Percentiles rank a stretch among this genome's conserved stretches.
phyloP scores from a whole-genome alignment of 768 basidiomycete genomes.

The Amanita jacksonii region DNA sequence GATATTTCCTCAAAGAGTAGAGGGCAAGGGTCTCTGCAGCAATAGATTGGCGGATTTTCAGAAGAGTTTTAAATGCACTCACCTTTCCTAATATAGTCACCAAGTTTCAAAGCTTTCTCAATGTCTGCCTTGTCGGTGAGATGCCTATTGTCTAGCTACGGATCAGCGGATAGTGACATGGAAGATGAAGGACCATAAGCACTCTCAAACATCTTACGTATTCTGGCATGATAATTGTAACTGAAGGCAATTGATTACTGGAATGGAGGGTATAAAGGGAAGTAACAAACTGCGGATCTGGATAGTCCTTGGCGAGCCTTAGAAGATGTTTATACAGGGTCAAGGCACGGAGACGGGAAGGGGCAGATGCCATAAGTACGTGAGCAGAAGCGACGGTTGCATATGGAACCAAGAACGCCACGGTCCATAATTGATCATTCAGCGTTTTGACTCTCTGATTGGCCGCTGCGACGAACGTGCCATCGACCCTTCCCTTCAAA shows the following conservation, averaged over 20 bases:
- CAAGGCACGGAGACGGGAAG: constrained; percentile 53
- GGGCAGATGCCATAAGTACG: constrained; percentile 34
- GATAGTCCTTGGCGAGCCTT: constrained; percentile 72
- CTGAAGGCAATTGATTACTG: constrained; percentile 22
- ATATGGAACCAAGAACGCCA: no score
- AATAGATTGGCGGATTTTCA: no score
- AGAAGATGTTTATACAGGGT: constrained; percentile 78
- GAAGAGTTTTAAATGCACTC: no score
- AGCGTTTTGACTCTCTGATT: no score
- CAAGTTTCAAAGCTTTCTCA: constrained; percentile 63
- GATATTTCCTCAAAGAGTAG: constrained; percentile 77
- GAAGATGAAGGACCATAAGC: neutral
- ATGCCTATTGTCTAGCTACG: constrained; percentile 56
- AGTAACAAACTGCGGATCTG: constrained; percentile 62
- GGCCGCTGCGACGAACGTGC: constrained; percentile 2
- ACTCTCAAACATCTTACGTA: constrained; percentile 72
- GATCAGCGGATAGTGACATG: neutral
- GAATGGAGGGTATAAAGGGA: constrained; percentile 5
- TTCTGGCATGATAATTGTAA: constrained; percentile 68
- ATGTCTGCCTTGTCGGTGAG: constrained; percentile 63
- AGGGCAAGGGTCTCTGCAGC: constrained; percentile 76
- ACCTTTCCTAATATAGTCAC: constrained; percentile 86
- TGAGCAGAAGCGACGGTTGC: neutral
- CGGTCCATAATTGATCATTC: no score
- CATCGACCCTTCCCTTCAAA: neutral